Conservation (phyloP, 345 rosid species). For the Murraya koenigii region DNA sequence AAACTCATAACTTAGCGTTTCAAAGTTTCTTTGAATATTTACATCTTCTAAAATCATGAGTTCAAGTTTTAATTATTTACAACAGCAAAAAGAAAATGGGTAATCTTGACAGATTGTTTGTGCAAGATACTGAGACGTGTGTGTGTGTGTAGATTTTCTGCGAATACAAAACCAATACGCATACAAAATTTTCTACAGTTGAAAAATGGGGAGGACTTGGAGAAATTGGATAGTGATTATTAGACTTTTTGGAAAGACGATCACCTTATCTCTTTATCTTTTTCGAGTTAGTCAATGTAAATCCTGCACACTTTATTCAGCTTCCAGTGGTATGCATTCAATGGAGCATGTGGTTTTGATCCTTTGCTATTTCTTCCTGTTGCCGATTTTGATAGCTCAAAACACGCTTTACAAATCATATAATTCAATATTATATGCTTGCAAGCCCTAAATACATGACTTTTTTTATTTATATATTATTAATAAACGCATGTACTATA, state of each 20-base stretch:
- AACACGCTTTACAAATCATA: background rate
- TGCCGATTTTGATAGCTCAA: background rate
- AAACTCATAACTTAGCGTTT: background rate
- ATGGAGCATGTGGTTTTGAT: background rate
- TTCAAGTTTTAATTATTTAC: too few species aligned
- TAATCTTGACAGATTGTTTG: too few species aligned
- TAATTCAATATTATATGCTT: background rate
- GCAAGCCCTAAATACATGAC: background rate
- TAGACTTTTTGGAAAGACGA: conserved; percentile 19
- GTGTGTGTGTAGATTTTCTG: too few species aligned
- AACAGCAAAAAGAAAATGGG: too few species aligned
- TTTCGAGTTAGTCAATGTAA: conserved; percentile 22
- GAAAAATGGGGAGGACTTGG: background rate
- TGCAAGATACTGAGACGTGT: too few species aligned
- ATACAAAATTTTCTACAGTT: conserved; percentile 1
- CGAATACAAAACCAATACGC: background rate
- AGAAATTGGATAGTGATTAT: background rate
- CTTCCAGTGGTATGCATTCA: background rate
- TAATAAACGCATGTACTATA: background rate
- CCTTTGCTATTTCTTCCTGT: background rate
- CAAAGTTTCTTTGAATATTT: background rate
- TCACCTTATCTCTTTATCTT: conserved; percentile 20
- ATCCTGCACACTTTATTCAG: background rate
- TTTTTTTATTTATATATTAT: background rate
- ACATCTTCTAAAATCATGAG: too few species aligned